Percentiles rank a stretch among this genome's conserved stretches.
Evolutionary conservation across 305 asterid species (phyloP).

Genomic region (Salvia sclarea): DNA sequence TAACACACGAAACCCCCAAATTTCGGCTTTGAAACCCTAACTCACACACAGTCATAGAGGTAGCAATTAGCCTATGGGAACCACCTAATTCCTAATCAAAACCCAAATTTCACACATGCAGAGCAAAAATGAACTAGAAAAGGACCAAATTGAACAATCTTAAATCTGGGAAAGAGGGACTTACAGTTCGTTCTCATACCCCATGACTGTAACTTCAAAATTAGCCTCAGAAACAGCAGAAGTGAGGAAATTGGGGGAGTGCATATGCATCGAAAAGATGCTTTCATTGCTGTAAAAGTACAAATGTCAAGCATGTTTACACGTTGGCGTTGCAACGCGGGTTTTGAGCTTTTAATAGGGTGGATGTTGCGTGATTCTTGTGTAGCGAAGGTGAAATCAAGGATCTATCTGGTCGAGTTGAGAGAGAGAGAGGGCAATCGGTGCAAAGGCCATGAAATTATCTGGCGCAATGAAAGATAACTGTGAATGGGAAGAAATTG

Average conservation of each 20-base stretch:
- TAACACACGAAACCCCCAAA: background rate
- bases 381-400: background rate
- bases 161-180: slow-evolving; percentile 22
- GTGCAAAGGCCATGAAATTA: background rate
- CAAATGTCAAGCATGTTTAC: background rate
- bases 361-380: background rate
- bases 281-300: background rate
- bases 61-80: background rate
- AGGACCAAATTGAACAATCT: slow-evolving; percentile 29
- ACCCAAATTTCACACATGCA: background rate
- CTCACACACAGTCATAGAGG: background rate
- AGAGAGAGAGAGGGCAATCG: slow-evolving; percentile 10
- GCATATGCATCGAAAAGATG: background rate
- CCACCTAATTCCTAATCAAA: slow-evolving; percentile 12
- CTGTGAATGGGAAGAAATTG: background rate
- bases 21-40: background rate
- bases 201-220: slow-evolving; percentile 35
- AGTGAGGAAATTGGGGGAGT: background rate
- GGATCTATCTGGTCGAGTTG: background rate
- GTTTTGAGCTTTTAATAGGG: background rate
- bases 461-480: background rate
- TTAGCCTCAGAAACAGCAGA: background rate
- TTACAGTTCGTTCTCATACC: slow-evolving; percentile 58
- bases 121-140: background rate
- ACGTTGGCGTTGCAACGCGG: slow-evolving; percentile 7